These are phyloP conservation scores for Apiospora aurea DNA, from an alignment of 2,329 filamentous ascomycete genomes.

Conservation along the genomic window DNA sequence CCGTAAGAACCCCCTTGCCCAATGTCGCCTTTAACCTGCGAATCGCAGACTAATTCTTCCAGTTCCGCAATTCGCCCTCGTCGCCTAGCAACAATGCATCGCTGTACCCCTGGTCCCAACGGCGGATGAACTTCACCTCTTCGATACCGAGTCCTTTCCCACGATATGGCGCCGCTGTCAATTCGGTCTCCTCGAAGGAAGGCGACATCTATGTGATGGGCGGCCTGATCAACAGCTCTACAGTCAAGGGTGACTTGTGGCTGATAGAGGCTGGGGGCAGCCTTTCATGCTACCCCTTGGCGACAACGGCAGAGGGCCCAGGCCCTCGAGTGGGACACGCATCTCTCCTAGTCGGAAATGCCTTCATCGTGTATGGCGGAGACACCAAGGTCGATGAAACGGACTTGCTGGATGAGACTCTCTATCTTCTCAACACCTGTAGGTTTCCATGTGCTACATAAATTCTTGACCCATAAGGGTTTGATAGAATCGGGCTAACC, in stretches of 20 bases:
- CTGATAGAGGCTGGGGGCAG: constrained; percentile 91
- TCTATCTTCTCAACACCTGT: constrained; percentile 98
- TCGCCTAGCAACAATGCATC: constrained; percentile 71
- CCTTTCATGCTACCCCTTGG: constrained; percentile 89
- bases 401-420: constrained; percentile 90
- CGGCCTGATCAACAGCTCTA: constrained; percentile 91
- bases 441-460: constrained; percentile 49
- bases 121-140: constrained; percentile 84
- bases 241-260: constrained; percentile 97
- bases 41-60: constrained; percentile 9
- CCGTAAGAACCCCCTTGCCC: constrained; percentile 41
- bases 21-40: constrained; percentile 25
- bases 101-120: constrained; percentile 95
- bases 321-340: constrained; percentile 94
- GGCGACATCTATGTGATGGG: constrained; percentile 98
- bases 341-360: constrained; percentile 94
- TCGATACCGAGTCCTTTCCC: constrained; percentile 88
- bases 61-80: constrained; percentile 58
- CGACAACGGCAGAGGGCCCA: constrained; percentile 91
- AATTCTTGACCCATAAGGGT: not conserved
- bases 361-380: constrained; percentile 98
- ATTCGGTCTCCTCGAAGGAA: constrained; percentile 90
- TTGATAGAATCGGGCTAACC: constrained; percentile 21
- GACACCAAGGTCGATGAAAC: constrained; percentile 97
- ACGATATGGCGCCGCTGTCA: constrained; percentile 95